phyloP scores from a whole-genome alignment of 2,329 filamentous ascomycete genomes.

The Aureobasidium leucospermi region DNA sequence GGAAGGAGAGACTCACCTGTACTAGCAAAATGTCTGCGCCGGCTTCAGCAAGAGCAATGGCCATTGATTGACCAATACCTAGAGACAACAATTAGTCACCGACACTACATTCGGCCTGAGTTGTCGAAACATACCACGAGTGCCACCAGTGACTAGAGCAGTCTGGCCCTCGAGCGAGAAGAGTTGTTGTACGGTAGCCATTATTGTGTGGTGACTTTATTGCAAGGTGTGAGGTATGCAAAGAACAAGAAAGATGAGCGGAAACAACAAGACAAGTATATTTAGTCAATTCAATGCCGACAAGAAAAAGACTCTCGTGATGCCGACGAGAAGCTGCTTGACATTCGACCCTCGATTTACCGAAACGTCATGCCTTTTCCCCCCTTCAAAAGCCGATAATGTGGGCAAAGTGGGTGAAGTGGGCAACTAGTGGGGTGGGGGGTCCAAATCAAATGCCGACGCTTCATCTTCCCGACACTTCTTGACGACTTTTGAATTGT shows the following conservation, averaged over 20 bases:
- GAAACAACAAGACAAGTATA: not conserved
- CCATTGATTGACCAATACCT: slow-evolving; percentile 46
- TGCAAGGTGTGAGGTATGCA: not conserved
- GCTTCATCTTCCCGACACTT: not conserved
- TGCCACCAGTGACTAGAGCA: slow-evolving; percentile 44
- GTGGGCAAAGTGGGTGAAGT: not conserved
- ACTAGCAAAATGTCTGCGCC: slow-evolving; percentile 45
- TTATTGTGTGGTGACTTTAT: slow-evolving; percentile 7
- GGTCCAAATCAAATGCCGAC: slow-evolving; percentile 11
- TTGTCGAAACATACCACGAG: slow-evolving; percentile 43
- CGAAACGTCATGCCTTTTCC: not conserved
- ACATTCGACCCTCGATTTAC: not conserved
- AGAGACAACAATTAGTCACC: not conserved
- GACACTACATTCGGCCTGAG: slow-evolving; percentile 25
- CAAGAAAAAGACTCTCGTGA: not conserved
- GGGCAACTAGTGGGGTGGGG: not conserved
- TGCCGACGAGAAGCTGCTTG: not conserved
- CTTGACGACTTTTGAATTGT: not conserved
- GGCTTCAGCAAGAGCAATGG: slow-evolving; percentile 43
- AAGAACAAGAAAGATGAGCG: not conserved
- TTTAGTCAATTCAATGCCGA: not conserved
- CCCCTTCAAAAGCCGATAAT: slow-evolving; percentile 7
- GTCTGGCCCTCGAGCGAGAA: slow-evolving; percentile 45
- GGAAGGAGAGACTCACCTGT: slow-evolving; percentile 30
- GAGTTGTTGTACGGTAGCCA: slow-evolving; percentile 34